phyloP scores from a whole-genome alignment of 352 stramenopile genomes.

The Pythium oligandrum region DNA sequence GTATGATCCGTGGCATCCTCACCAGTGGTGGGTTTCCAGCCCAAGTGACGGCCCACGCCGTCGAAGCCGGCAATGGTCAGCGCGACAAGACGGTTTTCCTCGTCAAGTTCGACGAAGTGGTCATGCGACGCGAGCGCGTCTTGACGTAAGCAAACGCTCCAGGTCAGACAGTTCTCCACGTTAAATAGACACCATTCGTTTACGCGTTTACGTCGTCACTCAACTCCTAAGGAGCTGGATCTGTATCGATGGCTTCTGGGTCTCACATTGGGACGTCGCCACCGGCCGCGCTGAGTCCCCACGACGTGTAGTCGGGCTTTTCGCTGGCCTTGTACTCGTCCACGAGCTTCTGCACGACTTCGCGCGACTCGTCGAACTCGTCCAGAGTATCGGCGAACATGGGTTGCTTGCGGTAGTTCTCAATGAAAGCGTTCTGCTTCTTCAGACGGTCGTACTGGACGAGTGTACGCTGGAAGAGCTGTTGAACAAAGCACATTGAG shows the following conservation, averaged over 20 bases:
- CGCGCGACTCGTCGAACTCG: constrained; percentile 82
- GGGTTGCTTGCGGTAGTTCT: constrained; percentile 98
- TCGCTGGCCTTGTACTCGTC: constrained; percentile 86
- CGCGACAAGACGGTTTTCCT: constrained; percentile 84
- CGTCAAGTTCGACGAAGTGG: constrained; percentile 81
- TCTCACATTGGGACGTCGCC: constrained; percentile 48
- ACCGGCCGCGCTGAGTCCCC: constrained; percentile 30
- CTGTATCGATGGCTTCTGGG: neutral
- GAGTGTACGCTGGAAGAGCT: constrained; percentile 88
- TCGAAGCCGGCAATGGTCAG: constrained; percentile 56
- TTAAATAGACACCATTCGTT: constrained; percentile 22
- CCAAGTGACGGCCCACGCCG: constrained; percentile 69
- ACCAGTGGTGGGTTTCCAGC: constrained; percentile 80
- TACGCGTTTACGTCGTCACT: too few species aligned
- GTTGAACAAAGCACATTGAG: constrained; percentile 7
- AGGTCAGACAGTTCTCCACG: too few species aligned
- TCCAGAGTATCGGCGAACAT: constrained; percentile 93
- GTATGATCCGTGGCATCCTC: constrained; percentile 90
- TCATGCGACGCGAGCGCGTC: constrained; percentile 71
- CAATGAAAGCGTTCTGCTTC: constrained; percentile 98
- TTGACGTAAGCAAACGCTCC: constrained; percentile 32
- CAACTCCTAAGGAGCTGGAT: too few species aligned
- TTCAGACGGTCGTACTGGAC: constrained; percentile 97
- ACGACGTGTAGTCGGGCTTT: constrained; percentile 72
- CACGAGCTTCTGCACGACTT: constrained; percentile 80